Conservation (phyloP, 768 basidiomycete species). For the Kwoniella shandongensis region DNA sequence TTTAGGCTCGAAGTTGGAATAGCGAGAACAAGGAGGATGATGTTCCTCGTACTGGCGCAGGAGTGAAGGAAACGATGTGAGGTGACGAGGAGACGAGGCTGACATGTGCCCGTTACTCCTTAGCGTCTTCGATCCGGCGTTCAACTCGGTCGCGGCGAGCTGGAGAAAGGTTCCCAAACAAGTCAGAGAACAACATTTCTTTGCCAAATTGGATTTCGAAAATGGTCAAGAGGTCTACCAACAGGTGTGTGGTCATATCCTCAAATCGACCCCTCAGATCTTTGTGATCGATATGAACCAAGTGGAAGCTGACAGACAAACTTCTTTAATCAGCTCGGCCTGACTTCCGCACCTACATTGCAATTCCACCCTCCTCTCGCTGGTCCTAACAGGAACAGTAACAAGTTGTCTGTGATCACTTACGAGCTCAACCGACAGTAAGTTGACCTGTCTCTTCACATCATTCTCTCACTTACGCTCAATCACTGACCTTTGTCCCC, state of each 20-base stretch:
- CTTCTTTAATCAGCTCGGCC: constrained; percentile 62
- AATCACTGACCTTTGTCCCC: not conserved
- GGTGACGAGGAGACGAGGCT: too few species aligned
- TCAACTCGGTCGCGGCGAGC: constrained; percentile 75
- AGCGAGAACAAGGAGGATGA: too few species aligned
- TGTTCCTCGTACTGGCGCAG: too few species aligned
- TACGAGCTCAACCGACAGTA: constrained; percentile 59
- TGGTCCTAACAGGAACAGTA: constrained; percentile 64
- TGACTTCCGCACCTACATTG: constrained; percentile 81
- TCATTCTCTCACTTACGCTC: not conserved
- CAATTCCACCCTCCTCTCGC: constrained; percentile 70
- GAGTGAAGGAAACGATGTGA: too few species aligned
- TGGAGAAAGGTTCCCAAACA: constrained; percentile 67
- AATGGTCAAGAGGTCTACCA: constrained; percentile 73
- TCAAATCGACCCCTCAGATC: too few species aligned
- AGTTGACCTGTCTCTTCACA: constrained; percentile 14
- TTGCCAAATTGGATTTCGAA: constrained; percentile 86
- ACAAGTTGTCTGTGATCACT: constrained; percentile 62
- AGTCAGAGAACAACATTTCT: constrained; percentile 82
- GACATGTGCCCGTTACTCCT: constrained; percentile 13
- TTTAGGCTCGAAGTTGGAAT: constrained; percentile 23
- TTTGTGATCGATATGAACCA: not conserved
- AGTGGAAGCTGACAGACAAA: not conserved
- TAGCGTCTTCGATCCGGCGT: constrained; percentile 84
- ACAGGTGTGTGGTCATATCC: constrained; percentile 59